Base-by-base conservation (phyloP, 129 eudicot species). In the Flaveria linearis region DNA sequence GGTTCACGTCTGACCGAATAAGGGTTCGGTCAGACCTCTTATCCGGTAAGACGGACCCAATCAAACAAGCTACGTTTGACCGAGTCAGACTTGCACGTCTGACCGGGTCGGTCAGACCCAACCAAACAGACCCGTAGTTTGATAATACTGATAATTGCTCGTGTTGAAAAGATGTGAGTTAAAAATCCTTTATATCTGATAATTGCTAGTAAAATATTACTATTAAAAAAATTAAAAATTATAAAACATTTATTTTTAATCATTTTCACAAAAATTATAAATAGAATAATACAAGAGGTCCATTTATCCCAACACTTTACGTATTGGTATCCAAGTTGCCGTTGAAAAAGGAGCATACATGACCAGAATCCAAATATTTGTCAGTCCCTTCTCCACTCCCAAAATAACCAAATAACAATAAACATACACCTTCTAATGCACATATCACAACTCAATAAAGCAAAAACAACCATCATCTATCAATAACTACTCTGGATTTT, bases 331-430 rank as follows among this genome's bases (percentile, higher is more conserved):
- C 78, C 16, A 73, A 73, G 1, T 67, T 67, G 30, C 67, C 80
- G 47, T 76, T 15, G 74, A 65, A 11, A 62, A 60, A 28, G 15
- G 76, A 13, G 82, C 82, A 47, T 9, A 52, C 53, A 49, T 52
- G 15, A 50, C 12, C 65, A 50, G 50, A 57, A 70, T 9, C 82
- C 50, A 78, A 78, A 78, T 78, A 49, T 78, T 46, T 70, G 62
- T 70, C 52, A 47, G 25, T 11, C 42, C 5, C 33, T 25, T 10
- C 58, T 47, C 71, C 76, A 69, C 33, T 30, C 52, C 71, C 17
- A 20, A 58, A 78, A 17, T 33, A 2, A 30, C 67, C 30, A 69
- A 70, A 70, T 28, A 10, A 70, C 62, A 42, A 15, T 1, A 18
- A 46, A 22, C 0, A 1, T 20, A 60, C 71, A 43, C 47, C 2